Evolutionary conservation across 2,329 filamentous ascomycete species (phyloP).

Genomic region (Aureobasidium melanogenum): DNA sequence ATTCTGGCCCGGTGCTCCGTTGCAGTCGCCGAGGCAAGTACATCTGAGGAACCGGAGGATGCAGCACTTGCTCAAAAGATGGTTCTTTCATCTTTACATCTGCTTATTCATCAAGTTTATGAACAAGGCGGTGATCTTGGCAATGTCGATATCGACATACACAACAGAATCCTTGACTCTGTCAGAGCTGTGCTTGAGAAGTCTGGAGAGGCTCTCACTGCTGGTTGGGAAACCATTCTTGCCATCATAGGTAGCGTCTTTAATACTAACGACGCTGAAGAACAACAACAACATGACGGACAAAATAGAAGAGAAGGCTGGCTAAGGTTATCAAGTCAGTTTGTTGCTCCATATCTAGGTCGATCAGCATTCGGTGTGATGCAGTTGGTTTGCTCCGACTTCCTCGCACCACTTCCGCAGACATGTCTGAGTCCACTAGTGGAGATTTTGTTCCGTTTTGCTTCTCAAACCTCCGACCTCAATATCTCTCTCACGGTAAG

Average conservation of each 20-base stretch:
- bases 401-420: constrained; percentile 63
- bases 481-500: constrained; percentile 87
- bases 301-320: constrained; percentile 17
- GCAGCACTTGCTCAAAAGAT: constrained; percentile 23
- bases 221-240: constrained; percentile 80
- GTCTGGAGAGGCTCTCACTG: constrained; percentile 72
- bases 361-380: constrained; percentile 81
- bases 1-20: constrained; percentile 40
- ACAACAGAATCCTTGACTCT: constrained; percentile 62
- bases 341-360: constrained; percentile 63
- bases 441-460: constrained; percentile 82
- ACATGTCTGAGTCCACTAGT: constrained; percentile 69
- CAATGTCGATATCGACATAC: constrained; percentile 43
- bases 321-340: constrained; percentile 22
- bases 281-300: constrained; percentile 13
- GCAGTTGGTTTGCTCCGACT: constrained; percentile 91
- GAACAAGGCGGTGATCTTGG: constrained; percentile 21
- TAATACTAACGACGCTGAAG: constrained; percentile 25
- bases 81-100: constrained; percentile 30
- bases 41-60: constrained; percentile 37
- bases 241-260: constrained; percentile 80
- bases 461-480: constrained; percentile 79
- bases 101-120: constrained; percentile 34
- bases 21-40: constrained; percentile 43
- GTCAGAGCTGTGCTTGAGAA: constrained; percentile 69